Evolutionary conservation across 2,329 filamentous ascomycete species (phyloP).

Genomic region (Leptographium procerum): DNA sequence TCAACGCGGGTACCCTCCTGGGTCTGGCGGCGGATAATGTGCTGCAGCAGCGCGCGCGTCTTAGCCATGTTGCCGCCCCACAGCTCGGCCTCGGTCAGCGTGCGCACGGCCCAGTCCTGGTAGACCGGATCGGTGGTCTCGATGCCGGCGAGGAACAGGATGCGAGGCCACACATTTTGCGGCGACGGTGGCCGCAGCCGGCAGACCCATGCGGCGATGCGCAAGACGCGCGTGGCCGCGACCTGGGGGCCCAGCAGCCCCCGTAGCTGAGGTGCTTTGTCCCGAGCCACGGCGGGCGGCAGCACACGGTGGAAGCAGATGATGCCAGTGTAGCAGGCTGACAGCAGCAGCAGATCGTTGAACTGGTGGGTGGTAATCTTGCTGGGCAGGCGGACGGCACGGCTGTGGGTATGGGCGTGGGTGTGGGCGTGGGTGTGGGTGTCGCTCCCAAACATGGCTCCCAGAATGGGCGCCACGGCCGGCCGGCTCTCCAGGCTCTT

Average conservation of each 20-base stretch:
- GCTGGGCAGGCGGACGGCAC: neutral
- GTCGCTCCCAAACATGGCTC: neutral
- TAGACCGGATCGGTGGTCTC: slow-evolving; percentile 13
- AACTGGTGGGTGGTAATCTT: neutral
- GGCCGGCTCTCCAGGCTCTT: neutral
- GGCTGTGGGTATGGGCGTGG: neutral
- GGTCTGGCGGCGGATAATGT: neutral
- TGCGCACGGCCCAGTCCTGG: slow-evolving; percentile 11
- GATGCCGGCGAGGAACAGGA: slow-evolving; percentile 13
- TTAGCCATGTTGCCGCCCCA: slow-evolving; percentile 6
- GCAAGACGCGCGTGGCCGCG: slow-evolving; percentile 3
- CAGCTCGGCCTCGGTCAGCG: slow-evolving; percentile 1
- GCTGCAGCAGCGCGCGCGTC: slow-evolving; percentile 1
- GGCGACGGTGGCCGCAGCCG: slow-evolving; percentile 4
- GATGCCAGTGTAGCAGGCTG: slow-evolving; percentile 5
- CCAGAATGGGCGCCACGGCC: neutral
- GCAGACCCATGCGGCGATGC: slow-evolving; percentile 2
- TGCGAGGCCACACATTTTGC: slow-evolving; percentile 11
- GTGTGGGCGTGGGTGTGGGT: neutral
- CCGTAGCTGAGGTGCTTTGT: neutral
- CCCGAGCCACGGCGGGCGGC: neutral
- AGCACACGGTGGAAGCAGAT: slow-evolving; percentile 3
- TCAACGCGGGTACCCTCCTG: neutral
- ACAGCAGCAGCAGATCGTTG: slow-evolving; percentile 5
- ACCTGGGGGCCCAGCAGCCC: neutral